Percentiles rank a stretch among this genome's conserved stretches.
phyloP scores from a whole-genome alignment of 1,139 yeast genomes.

The Geotrichum restrictum region DNA sequence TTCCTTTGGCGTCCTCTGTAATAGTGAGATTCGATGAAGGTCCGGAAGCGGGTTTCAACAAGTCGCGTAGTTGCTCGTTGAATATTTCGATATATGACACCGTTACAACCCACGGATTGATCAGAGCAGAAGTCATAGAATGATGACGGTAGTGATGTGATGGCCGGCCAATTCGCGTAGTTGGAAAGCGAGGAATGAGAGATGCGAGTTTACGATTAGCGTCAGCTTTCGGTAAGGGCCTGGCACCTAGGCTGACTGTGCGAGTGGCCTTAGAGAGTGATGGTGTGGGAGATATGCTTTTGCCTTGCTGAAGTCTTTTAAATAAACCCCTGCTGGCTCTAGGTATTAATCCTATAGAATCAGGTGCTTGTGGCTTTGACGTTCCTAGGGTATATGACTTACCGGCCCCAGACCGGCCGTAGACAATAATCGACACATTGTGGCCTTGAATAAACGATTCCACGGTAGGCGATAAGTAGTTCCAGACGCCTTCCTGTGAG shows the following conservation, averaged over 20 bases:
- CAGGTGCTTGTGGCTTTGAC: constrained; percentile 16
- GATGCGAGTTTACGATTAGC: constrained; percentile 3
- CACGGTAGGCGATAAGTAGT: constrained; percentile 24
- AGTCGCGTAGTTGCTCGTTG: constrained; percentile 78
- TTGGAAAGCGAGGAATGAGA: constrained; percentile 7
- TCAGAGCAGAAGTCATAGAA: neutral
- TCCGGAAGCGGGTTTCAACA: constrained; percentile 41
- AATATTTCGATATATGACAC: constrained; percentile 84
- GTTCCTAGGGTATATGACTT: constrained; percentile 37
- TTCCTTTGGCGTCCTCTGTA: constrained; percentile 67
- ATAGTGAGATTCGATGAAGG: constrained; percentile 53
- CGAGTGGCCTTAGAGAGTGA: constrained; percentile 1
- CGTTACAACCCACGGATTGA: constrained; percentile 41
- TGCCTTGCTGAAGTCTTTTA: constrained; percentile 11
- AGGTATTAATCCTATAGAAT: constrained; percentile 26
- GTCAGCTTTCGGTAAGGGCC: neutral
- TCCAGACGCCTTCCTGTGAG: constrained; percentile 29
- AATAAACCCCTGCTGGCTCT: constrained; percentile 27
- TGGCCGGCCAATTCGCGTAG: neutral
- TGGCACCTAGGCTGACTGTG: constrained; percentile 8
- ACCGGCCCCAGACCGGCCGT: constrained; percentile 35
- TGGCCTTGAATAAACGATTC: constrained; percentile 28
- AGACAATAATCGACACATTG: constrained; percentile 34
- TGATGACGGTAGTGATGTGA: neutral
- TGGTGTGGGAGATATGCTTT: neutral